A percentile compares a stretch with the other conserved stretches of the same genome.
phyloP scores from a whole-genome alignment of 768 basidiomycete species.

The Arthromyces matolae region DNA sequence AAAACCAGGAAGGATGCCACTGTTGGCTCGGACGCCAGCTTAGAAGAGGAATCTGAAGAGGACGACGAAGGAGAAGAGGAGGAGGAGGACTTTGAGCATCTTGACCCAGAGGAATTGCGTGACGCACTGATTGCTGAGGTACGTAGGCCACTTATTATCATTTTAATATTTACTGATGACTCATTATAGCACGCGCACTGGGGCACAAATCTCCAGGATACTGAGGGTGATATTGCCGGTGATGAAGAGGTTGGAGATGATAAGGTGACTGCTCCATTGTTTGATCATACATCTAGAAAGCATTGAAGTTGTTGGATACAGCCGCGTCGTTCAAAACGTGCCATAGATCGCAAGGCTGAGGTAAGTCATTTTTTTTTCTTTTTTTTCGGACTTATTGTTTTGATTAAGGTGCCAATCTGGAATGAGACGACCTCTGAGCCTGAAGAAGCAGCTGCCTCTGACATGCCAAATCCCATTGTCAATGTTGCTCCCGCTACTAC shows the following conservation, averaged over 20 bases:
- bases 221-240: neutral
- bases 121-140: neutral
- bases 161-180: too few species aligned
- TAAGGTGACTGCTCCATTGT: neutral
- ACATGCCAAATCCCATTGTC: too few species aligned
- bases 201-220: neutral
- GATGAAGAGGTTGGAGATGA: neutral
- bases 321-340: slow-evolving; percentile 4
- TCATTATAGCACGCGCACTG: neutral
- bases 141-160: neutral
- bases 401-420: neutral
- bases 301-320: too few species aligned
- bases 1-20: neutral
- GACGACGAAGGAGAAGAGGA: neutral
- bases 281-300: too few species aligned
- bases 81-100: neutral
- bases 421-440: neutral
- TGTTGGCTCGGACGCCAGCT: neutral
- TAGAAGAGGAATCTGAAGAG: neutral
- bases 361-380: neutral
- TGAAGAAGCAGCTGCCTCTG: neutral
- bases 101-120: neutral
- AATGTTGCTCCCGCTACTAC: neutral
- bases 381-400: neutral
- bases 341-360: neutral